Evolutionary conservation across 2,329 filamentous ascomycete genomes (phyloP), one percentile per base, ranked within the genome.

Genomic region (Orbilia blumenaviensis): DNA sequence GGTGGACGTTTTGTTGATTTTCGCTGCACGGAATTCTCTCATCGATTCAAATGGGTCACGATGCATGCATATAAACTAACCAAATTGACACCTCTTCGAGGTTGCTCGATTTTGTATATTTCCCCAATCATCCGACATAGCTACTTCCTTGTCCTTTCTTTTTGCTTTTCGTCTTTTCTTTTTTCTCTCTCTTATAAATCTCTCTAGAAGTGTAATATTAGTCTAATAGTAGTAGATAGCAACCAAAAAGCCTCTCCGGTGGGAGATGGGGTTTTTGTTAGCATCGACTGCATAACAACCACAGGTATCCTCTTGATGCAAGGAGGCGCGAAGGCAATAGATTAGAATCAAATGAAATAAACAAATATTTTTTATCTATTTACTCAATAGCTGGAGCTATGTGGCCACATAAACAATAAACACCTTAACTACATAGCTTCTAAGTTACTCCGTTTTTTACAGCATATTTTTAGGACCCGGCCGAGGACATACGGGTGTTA

Each of bases 131-230:
- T 44, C 50, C 41, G 8, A n/a, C 9, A 7, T 18, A 23, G 23
- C 38, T 52, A 46, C 62, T 48, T 34, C 61, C 61, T 69, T 50
- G 73, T 66, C 69, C 2, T 38, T 68, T 41, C 42, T 50, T 73
- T 18, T 38, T 21, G 44, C 34, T 56, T 64, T 42, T 68, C 9
- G 21, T 10, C 64, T 63, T 41, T 25, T 16, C n/a, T 32, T 29
- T 25, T 12, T 23, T 21, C 14, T 36, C 21, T 56, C 23, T 67
- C 50, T n/a, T 18, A n/a, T n/a, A n/a, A n/a, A n/a, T 46, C 42
- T 46, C 42, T 12, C 42, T 23, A 46, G 1, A 34, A 42, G 7
- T 41, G 61, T 77, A 80, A 62, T 79, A 66, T 66, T 79, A 79
- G 27, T 76, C 29, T 54, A 78, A 46, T 29, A 34, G 50, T 60